Percentiles rank a stretch among this genome's conserved stretches.
Evolutionary conservation across 2,329 filamentous ascomycete species (phyloP).

Genomic region (Fusarium mexicanum): DNA sequence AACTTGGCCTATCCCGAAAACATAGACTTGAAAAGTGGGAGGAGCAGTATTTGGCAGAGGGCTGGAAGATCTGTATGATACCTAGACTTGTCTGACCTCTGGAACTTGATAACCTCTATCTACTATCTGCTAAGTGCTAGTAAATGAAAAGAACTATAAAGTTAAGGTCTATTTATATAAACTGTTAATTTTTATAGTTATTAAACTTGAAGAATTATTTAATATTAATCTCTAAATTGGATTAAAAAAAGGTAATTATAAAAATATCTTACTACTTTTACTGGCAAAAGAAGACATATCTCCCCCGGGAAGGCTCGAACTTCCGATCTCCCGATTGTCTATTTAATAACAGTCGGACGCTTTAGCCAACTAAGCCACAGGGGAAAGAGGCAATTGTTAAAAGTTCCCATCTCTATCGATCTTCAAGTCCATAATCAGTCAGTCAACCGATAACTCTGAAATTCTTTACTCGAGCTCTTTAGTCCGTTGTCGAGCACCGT

Average conservation of each 20-base stretch:
- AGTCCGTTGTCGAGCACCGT: not conserved
- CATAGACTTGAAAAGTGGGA: slow-evolving; percentile 28
- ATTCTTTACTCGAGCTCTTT: not conserved
- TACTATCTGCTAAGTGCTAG: not conserved
- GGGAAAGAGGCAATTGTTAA: not conserved
- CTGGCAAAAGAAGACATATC: fast-evolving
- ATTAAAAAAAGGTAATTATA: not conserved
- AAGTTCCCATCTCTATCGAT: fast-evolving
- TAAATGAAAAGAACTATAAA: not conserved
- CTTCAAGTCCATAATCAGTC: fast-evolving
- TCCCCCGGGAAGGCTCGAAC: slow-evolving; percentile 44
- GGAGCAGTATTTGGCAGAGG: slow-evolving; percentile 26
- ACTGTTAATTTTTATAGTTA: not conserved
- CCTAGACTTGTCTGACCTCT: slow-evolving; percentile 43
- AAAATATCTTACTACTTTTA: no score
- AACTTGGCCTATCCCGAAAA: slow-evolving; percentile 20
- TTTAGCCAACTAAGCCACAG: slow-evolving; percentile 3
- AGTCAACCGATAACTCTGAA: not conserved
- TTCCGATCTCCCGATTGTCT: slow-evolving; percentile 45
- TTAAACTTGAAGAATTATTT: not conserved
- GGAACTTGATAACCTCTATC: slow-evolving; percentile 41
- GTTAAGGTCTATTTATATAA: no score
- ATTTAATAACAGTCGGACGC: slow-evolving; percentile 38
- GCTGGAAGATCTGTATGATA: slow-evolving; percentile 51
- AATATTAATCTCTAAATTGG: no score